A percentile compares a stretch with the other conserved stretches of the same genome.
Conservation (phyloP, 2,329 filamentous ascomycete species). For the Sclerotinia sclerotiorum region DNA sequence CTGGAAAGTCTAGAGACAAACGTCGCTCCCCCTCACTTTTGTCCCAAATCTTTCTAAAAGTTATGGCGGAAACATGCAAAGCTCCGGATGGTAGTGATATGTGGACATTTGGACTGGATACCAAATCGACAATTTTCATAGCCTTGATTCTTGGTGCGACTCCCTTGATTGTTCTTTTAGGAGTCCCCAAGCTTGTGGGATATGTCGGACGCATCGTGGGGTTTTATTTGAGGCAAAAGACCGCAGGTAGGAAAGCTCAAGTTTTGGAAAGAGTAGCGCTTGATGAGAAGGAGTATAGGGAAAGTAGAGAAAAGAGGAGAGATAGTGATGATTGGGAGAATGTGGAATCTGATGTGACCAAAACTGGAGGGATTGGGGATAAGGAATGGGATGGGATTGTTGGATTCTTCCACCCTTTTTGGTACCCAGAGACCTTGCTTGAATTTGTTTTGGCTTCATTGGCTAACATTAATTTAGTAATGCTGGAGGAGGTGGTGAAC, state of each 20-base stretch:
- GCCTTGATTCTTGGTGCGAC: conserved; percentile 38
- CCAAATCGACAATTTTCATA: conserved; percentile 36
- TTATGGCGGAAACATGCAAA: conserved; percentile 39
- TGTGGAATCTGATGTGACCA: conserved; percentile 55
- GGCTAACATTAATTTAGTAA: conserved; percentile 58
- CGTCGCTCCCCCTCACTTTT: conserved; percentile 1
- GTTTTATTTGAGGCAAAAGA: conserved; percentile 62
- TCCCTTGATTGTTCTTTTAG: conserved; percentile 37
- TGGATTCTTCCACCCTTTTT: conserved; percentile 98
- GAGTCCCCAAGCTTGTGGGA: conserved; percentile 35
- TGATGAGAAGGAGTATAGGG: conserved; percentile 38
- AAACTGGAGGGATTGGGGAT: conserved; percentile 46
- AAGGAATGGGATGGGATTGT: conserved; percentile 79
- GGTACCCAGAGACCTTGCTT: conserved; percentile 51
- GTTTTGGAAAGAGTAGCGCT: conserved; percentile 53
- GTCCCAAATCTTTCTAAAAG: conserved; percentile 9
- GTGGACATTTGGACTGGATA: conserved; percentile 40
- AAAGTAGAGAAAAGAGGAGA: conserved; percentile 34
- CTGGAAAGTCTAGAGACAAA: conserved; percentile 15
- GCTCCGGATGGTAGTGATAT: conserved; percentile 36
- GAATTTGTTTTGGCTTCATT: background rate
- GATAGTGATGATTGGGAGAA: conserved; percentile 69
- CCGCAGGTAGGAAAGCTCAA: conserved; percentile 58
- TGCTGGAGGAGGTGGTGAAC: conserved; percentile 90
- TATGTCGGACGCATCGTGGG: conserved; percentile 49